Conservation (phyloP, 2,329 filamentous ascomycete species). For the Fonsecaea multimorphosa region DNA sequence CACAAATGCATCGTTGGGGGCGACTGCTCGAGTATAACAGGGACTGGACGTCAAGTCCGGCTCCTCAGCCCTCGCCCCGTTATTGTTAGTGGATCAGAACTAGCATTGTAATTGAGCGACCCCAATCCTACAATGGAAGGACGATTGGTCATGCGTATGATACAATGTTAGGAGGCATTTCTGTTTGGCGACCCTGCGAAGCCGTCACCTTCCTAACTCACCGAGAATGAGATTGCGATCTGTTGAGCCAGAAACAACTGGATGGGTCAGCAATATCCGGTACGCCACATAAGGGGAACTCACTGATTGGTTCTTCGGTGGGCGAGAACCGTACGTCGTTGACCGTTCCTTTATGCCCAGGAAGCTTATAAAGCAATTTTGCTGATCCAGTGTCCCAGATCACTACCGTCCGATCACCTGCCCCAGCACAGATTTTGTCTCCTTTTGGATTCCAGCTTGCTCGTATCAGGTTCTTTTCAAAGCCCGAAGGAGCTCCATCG, state of each 20-base stretch:
- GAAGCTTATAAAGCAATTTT: slow-evolving; percentile 91
- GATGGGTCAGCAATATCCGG: slow-evolving; percentile 36
- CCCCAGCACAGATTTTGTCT: slow-evolving; percentile 84
- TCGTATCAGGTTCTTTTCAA: slow-evolving; percentile 89
- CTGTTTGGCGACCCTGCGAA: neutral
- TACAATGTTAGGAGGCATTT: neutral
- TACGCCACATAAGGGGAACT: slow-evolving; percentile 51
- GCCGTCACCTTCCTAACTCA: slow-evolving; percentile 69
- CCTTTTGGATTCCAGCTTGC: slow-evolving; percentile 90
- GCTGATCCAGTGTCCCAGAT: slow-evolving; percentile 90
- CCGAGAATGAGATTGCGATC: slow-evolving; percentile 84
- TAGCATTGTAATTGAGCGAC: neutral
- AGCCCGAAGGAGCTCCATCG: slow-evolving; percentile 83
- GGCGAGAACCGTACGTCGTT: slow-evolving; percentile 94
- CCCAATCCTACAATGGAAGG: neutral
- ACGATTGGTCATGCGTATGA: neutral
- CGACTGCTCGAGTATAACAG: neutral
- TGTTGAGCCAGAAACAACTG: slow-evolving; percentile 88
- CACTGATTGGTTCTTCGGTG: slow-evolving; percentile 82
- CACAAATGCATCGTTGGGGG: neutral
- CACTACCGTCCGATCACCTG: slow-evolving; percentile 87
- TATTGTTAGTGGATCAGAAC: neutral
- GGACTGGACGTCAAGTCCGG: neutral
- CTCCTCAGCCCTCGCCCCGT: neutral
- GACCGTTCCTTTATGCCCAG: slow-evolving; percentile 91